Evolutionary conservation across 257 asterid genomes (phyloP).

Genomic region (Apocynum venetum): DNA sequence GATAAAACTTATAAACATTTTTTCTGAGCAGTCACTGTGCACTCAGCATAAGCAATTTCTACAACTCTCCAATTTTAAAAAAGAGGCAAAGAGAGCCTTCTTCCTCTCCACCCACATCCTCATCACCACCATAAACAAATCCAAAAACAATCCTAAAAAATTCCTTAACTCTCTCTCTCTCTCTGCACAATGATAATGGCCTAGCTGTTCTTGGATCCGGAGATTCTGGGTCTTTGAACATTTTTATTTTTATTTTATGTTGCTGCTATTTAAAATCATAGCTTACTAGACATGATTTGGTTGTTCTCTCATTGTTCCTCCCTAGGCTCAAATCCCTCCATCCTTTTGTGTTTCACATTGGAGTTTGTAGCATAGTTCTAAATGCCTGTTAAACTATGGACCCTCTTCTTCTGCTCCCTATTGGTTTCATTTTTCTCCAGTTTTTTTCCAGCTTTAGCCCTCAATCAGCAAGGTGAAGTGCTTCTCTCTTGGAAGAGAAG

Average conservation of each 20-base stretch:
- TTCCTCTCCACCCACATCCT: constrained; percentile 15
- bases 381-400: constrained; percentile 34
- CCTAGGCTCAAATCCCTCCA: constrained; percentile 44
- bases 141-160: constrained; percentile 32
- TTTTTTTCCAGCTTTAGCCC: constrained; percentile 21
- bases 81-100: not conserved
- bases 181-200: constrained; percentile 32
- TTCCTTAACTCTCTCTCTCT: constrained; percentile 24
- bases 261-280: constrained; percentile 18
- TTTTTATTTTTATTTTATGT: not conserved
- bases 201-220: constrained; percentile 57
- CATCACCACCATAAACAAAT: constrained; percentile 39
- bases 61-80: constrained; percentile 2
- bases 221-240: constrained; percentile 38
- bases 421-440: not conserved
- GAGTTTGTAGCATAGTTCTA: constrained; percentile 39
- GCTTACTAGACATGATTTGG: constrained; percentile 36
- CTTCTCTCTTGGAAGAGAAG: constrained; percentile 57
- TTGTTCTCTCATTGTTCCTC: constrained; percentile 31
- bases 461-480: constrained; percentile 52
- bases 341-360: constrained; percentile 31
- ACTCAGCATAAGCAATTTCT: constrained; percentile 25
- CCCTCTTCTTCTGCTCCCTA: not conserved
- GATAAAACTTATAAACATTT: constrained; percentile 19
- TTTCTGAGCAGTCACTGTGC: constrained; percentile 10